phyloP scores from a whole-genome alignment of 495 filamentous ascomycete species.

The Chaetomium cochliodes region DNA sequence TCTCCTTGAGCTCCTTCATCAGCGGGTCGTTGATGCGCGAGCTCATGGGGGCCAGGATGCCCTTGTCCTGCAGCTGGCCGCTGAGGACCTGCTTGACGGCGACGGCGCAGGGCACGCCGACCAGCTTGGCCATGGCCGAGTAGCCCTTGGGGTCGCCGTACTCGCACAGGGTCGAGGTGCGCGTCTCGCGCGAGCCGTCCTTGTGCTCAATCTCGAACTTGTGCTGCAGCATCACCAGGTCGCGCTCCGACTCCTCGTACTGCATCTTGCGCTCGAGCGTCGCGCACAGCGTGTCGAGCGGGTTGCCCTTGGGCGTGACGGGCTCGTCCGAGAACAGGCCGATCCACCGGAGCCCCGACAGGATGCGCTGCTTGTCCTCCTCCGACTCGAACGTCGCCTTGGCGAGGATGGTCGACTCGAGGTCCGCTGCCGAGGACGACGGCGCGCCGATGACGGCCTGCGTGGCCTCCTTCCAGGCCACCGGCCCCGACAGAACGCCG shows the following conservation, averaged over 20 bases:
- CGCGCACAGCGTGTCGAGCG: conserved; percentile 85
- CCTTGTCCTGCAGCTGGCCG: conserved; percentile 73
- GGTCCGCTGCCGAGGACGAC: conserved; percentile 61
- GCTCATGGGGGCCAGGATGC: conserved; percentile 79
- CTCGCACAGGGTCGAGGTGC: conserved; percentile 78
- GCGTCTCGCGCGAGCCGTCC: conserved; percentile 67
- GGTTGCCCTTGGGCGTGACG: conserved; percentile 73
- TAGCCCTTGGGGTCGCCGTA: conserved; percentile 83
- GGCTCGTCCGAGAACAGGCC: conserved; percentile 77
- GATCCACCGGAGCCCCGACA: conserved; percentile 79
- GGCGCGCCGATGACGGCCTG: conserved; percentile 67
- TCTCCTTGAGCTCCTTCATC: conserved; percentile 57
- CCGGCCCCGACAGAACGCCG: conserved; percentile 58
- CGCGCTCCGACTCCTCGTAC: conserved; percentile 79
- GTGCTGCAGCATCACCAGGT: conserved; percentile 81
- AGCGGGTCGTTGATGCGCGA: conserved; percentile 67
- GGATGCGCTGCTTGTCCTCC: conserved; percentile 73
- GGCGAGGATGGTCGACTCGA: conserved; percentile 68
- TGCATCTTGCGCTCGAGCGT: conserved; percentile 90
- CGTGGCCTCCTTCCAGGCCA: conserved; percentile 79
- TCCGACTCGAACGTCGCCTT: conserved; percentile 69
- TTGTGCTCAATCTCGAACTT: conserved; percentile 85
- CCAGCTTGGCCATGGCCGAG: conserved; percentile 79
- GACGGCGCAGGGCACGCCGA: conserved; percentile 42
- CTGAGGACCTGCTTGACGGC: conserved; percentile 81